Evolutionary conservation across 306 rosid species (phyloP).

Genomic region (Gynostemma pentaphyllum): DNA sequence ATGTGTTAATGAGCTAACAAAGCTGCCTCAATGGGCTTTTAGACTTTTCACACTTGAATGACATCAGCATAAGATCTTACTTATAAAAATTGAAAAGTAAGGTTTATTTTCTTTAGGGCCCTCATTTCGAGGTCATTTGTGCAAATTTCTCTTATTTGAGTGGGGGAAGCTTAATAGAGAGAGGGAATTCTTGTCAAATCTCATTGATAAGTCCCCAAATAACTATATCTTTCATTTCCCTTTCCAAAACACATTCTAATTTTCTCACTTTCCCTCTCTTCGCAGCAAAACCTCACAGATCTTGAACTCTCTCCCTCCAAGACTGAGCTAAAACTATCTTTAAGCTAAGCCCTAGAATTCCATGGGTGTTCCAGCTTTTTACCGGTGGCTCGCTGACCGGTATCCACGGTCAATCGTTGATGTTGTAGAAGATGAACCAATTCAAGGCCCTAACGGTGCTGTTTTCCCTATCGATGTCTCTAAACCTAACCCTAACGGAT

Average conservation of each 20-base stretch:
- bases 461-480: constrained; percentile 38
- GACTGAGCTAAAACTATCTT: too few relatives aligned
- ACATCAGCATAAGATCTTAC: too few relatives aligned
- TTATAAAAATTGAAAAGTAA: too few relatives aligned
- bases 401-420: constrained; percentile 71
- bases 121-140: too few relatives aligned
- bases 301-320: neutral
- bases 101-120: too few relatives aligned
- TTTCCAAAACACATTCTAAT: neutral
- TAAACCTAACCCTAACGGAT: constrained; percentile 80
- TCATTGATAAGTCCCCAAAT: neutral
- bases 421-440: constrained; percentile 58
- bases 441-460: constrained; percentile 19
- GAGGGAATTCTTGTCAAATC: neutral
- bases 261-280: neutral
- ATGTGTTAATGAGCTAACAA: too few relatives aligned
- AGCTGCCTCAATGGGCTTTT: too few relatives aligned
- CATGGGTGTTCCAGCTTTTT: constrained; percentile 98
- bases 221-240: constrained; percentile 1
- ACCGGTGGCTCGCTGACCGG: constrained; percentile 98
- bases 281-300: neutral
- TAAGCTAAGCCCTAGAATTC: constrained; percentile 7
- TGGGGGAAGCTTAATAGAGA: too few relatives aligned
- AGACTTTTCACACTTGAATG: too few relatives aligned
- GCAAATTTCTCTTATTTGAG: too few relatives aligned